phyloP scores from a whole-genome alignment of 768 basidiomycete species.

The Amanita phalloides region DNA sequence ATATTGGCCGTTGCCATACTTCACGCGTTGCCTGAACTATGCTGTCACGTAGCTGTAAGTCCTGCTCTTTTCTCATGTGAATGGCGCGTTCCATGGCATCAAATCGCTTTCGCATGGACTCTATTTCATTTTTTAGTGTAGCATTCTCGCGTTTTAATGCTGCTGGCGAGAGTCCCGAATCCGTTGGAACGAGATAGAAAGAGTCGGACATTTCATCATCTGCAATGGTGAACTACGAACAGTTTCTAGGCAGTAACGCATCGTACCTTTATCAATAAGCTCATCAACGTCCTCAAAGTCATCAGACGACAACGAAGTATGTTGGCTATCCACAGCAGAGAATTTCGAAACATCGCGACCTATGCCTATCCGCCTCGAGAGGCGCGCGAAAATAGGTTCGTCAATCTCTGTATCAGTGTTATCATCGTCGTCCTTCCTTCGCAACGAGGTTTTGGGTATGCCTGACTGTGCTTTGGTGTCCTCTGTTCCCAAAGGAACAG shows the following conservation, averaged over 20 bases:
- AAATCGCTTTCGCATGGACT: slow-evolving; percentile 44
- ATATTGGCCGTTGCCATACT: slow-evolving; percentile 15
- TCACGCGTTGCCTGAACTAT: slow-evolving; percentile 66
- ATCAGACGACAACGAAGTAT: slow-evolving; percentile 5
- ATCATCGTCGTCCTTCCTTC: slow-evolving; percentile 38
- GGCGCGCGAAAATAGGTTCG: slow-evolving; percentile 46
- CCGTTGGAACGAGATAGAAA: slow-evolving; percentile 64
- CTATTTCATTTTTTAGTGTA: slow-evolving; percentile 49
- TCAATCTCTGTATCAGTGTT: slow-evolving; percentile 64
- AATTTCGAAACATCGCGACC: slow-evolving; percentile 17
- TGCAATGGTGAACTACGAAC: slow-evolving; percentile 10
- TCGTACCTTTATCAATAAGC: slow-evolving; percentile 52
- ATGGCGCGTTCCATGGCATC: slow-evolving; percentile 51
- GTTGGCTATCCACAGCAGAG: slow-evolving; percentile 10
- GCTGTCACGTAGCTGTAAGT: slow-evolving; percentile 68
- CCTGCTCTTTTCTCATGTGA: slow-evolving; percentile 68
- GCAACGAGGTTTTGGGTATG: slow-evolving; percentile 10
- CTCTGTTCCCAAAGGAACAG: slow-evolving; percentile 53
- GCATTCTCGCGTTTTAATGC: slow-evolving; percentile 59
- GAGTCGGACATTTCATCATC: slow-evolving; percentile 72
- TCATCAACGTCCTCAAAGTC: slow-evolving; percentile 28
- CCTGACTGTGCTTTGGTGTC: slow-evolving; percentile 15
- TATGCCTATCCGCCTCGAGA: slow-evolving; percentile 42
- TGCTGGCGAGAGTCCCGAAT: slow-evolving; percentile 36
- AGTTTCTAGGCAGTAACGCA: neutral